Conservation (phyloP, 1,284 basidiomycete genomes). For the Ganoderma lucidum region DNA sequence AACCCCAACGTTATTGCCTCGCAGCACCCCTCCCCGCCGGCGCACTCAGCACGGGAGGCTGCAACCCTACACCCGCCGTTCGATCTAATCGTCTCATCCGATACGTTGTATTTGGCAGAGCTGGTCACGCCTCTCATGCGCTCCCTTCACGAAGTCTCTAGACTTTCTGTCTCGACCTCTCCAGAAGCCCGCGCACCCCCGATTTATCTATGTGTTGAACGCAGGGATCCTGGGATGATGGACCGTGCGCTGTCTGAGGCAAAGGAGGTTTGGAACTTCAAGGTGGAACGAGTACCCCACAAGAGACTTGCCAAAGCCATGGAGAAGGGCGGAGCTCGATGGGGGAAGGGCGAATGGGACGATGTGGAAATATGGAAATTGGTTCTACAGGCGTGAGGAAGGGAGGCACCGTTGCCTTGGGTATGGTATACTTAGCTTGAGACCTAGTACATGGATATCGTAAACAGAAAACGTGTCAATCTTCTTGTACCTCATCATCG, state of each 20-base stretch:
- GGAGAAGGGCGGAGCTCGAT: constrained; percentile 61
- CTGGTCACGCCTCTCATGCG: constrained; percentile 78
- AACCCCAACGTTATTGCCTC: constrained; percentile 50
- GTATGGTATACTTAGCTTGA: constrained; percentile 6
- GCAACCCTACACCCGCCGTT: constrained; percentile 59
- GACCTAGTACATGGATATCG: constrained; percentile 7
- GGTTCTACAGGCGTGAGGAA: constrained; percentile 15
- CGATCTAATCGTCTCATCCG: constrained; percentile 85
- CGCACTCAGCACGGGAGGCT: constrained; percentile 26
- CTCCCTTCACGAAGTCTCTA: constrained; percentile 65
- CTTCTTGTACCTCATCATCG: constrained; percentile 12
- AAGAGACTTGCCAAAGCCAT: constrained; percentile 71
- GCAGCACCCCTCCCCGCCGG: constrained; percentile 38
- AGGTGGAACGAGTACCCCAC: constrained; percentile 64
- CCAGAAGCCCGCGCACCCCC: constrained; percentile 47
- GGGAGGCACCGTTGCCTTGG: background rate
- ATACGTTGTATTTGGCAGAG: constrained; percentile 79
- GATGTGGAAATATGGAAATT: constrained; percentile 80
- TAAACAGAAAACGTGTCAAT: constrained; percentile 12
- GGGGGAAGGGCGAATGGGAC: constrained; percentile 78
- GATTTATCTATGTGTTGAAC: constrained; percentile 80
- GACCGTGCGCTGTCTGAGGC: constrained; percentile 65
- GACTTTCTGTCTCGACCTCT: constrained; percentile 28
- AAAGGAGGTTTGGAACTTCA: constrained; percentile 58
- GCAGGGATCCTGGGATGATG: constrained; percentile 75